Percentiles rank a stretch among this genome's conserved stretches.
These are phyloP conservation scores for Opeltia flavorubescens DNA, from an alignment of 495 filamentous ascomycete species.

Conservation along the genomic window DNA sequence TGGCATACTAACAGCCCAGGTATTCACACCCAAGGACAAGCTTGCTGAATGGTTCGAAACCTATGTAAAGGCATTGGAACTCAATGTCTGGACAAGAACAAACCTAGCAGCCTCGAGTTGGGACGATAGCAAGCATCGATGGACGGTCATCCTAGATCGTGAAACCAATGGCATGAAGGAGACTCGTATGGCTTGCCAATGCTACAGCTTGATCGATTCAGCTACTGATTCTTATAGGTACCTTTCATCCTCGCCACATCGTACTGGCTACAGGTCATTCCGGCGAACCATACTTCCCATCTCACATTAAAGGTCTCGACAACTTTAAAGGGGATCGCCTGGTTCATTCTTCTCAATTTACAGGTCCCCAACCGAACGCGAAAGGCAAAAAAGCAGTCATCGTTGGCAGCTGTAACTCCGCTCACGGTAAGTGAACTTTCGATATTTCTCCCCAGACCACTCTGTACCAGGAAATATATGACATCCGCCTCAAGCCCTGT, in stretches of 20 bases:
- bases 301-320: constrained; percentile 41
- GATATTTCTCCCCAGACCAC: too few species aligned
- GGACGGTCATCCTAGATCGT: constrained; percentile 44
- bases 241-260: constrained; percentile 49
- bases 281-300: constrained; percentile 50
- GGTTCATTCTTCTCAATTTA: constrained; percentile 58
- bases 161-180: constrained; percentile 18
- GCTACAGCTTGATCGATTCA: not conserved
- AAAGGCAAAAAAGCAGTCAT: constrained; percentile 53
- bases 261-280: constrained; percentile 60
- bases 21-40: constrained; percentile 70
- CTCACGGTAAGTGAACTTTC: too few species aligned
- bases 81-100: constrained; percentile 59
- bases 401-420: constrained; percentile 67
- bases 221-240: constrained; percentile 18
- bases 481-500: too few species aligned
- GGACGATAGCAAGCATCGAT: constrained; percentile 36
- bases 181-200: not conserved
- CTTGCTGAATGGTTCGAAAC: constrained; percentile 62
- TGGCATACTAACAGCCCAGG: not conserved
- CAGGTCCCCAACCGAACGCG: constrained; percentile 29
- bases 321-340: constrained; percentile 34
- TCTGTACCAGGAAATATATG: too few species aligned
- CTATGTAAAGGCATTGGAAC: constrained; percentile 55
- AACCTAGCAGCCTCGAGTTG: constrained; percentile 34